Conservation (phyloP, 2,329 filamentous ascomycete species). For the Penicillium griseofulvum region DNA sequence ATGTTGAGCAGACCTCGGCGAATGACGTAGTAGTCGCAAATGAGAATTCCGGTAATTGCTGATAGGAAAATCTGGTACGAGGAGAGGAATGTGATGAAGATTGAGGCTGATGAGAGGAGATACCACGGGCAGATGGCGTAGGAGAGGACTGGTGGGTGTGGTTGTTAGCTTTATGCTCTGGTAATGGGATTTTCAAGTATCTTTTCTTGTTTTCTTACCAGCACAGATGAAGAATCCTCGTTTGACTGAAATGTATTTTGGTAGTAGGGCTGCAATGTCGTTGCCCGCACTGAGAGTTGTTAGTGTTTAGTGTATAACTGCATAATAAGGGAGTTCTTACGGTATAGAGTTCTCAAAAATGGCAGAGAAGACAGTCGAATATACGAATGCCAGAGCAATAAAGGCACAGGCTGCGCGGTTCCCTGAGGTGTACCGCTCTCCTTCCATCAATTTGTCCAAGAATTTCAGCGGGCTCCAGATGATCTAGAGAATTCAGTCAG, state of each 20-base stretch:
- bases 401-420: constrained; percentile 44
- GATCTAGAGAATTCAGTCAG: constrained; percentile 15
- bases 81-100: constrained; percentile 43
- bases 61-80: constrained; percentile 43
- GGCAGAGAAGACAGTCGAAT: constrained; percentile 44
- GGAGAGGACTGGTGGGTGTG: constrained; percentile 21
- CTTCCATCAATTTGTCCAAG: constrained; percentile 37
- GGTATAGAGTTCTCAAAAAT: constrained; percentile 48
- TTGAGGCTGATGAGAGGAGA: constrained; percentile 32
- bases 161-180: not conserved
- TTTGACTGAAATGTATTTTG: constrained; percentile 42
- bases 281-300: constrained; percentile 32
- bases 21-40: constrained; percentile 47
- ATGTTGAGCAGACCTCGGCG: constrained; percentile 37
- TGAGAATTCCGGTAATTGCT: constrained; percentile 43
- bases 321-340: not conserved
- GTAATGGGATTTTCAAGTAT: not conserved
- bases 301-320: not conserved
- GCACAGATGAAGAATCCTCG: constrained; percentile 42
- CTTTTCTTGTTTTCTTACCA: not conserved
- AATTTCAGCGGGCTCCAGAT: constrained; percentile 39
- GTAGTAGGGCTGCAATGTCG: constrained; percentile 39
- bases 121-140: constrained; percentile 43
- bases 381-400: constrained; percentile 43
- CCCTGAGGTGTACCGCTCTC: constrained; percentile 32